Evolutionary conservation across 2,329 filamentous ascomycete genomes (phyloP).

Genomic region (Lasiodiplodia hormozganensis): DNA sequence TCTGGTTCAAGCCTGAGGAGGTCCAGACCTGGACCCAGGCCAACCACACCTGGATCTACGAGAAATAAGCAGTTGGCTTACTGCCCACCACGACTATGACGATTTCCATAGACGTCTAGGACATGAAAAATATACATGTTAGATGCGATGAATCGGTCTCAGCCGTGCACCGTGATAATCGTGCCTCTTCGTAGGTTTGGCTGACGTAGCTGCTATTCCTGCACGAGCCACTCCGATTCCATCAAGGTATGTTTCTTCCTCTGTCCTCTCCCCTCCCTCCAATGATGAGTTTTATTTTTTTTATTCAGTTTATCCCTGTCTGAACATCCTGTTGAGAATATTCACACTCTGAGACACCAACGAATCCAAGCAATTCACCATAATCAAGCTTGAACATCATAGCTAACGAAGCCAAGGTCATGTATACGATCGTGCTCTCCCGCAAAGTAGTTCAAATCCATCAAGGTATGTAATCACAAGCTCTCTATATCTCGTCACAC

Average conservation of each 20-base stretch:
- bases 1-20: slow-evolving; percentile 96
- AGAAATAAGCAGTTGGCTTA: slow-evolving; percentile 15
- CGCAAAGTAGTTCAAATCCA: too few relatives aligned
- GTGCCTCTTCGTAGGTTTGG: not conserved
- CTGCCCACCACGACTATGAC: slow-evolving; percentile 6
- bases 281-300: slow-evolving; percentile 29
- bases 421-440: too few relatives aligned
- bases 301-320: slow-evolving; percentile 40
- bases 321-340: slow-evolving; percentile 25
- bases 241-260: slow-evolving; percentile 2
- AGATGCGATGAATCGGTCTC: not conserved
- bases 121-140: slow-evolving; percentile 22
- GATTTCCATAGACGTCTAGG: slow-evolving; percentile 13
- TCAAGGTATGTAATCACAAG: slow-evolving; percentile 2
- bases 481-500: too few relatives aligned
- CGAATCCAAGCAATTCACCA: not conserved
- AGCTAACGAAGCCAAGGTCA: not conserved
- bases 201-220: not conserved
- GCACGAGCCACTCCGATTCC: not conserved
- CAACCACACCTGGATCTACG: slow-evolving; percentile 22
- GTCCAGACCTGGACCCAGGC: slow-evolving; percentile 72
- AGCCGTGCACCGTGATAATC: not conserved
- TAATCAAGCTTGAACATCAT: not conserved
- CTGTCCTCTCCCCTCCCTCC: not conserved
- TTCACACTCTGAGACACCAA: slow-evolving; percentile 22